phyloP scores from a whole-genome alignment of 2,329 filamentous ascomycete species.

The Botrytis fragariae region DNA sequence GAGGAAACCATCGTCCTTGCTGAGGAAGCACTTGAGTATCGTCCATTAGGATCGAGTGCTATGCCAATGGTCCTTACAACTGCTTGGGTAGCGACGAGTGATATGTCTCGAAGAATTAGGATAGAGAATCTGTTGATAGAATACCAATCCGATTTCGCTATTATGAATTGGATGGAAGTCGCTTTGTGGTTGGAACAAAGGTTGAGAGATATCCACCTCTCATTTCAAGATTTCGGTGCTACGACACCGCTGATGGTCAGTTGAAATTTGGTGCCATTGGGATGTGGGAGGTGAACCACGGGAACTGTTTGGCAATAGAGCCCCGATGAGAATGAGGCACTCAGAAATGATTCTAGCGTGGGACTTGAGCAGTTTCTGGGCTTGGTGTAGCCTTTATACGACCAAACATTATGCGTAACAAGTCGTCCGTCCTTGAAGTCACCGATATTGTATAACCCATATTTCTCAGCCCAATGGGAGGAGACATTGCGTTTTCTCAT shows the following conservation, averaged over 20 bases:
- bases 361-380: rapidly evolving
- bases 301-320: background rate
- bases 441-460: background rate
- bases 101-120: background rate
- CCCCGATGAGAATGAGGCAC: background rate
- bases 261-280: background rate
- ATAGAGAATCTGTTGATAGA: background rate
- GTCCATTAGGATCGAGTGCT: background rate
- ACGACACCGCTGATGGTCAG: no score
- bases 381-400: background rate
- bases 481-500: background rate
- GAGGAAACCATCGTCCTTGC: background rate
- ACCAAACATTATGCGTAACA: background rate
- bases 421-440: background rate
- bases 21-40: background rate
- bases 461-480: background rate
- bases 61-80: constrained; percentile 1
- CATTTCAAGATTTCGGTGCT: background rate
- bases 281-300: background rate
- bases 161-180: constrained; percentile 8
- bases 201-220: background rate
- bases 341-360: background rate
- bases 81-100: background rate
- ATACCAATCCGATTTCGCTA: background rate
- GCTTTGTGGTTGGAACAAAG: background rate